These are phyloP conservation scores for Fusarium newnesense DNA, from an alignment of 2,329 filamentous ascomycete species.

Conservation along the genomic window DNA sequence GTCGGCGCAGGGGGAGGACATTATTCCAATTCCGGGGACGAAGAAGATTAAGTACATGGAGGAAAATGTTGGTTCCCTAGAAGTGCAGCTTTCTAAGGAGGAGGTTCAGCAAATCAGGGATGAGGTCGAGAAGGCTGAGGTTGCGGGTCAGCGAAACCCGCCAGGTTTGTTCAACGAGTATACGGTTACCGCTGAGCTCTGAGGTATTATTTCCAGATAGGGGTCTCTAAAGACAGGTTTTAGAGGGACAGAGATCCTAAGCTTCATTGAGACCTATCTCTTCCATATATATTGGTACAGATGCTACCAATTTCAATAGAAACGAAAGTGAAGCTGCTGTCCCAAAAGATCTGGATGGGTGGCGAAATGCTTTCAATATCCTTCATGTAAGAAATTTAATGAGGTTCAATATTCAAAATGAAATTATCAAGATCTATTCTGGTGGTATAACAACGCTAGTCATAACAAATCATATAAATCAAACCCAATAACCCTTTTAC, in stretches of 20 bases:
- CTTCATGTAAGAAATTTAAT: not conserved
- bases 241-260: too few species aligned
- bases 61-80: not conserved
- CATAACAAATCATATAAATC: slow-evolving; percentile 6
- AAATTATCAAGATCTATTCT: not conserved
- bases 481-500: not conserved
- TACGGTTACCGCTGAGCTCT: not conserved
- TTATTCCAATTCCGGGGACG: not conserved
- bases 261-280: too few species aligned
- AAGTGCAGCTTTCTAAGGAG: not conserved
- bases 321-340: not conserved
- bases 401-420: not conserved
- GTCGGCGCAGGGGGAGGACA: not conserved
- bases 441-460: slow-evolving; percentile 23
- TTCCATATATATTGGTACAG: too few species aligned
- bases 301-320: too few species aligned
- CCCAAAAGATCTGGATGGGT: not conserved
- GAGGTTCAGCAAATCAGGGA: not conserved
- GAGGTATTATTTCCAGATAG: not conserved
- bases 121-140: not conserved
- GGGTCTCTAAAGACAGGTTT: not conserved
- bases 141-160: not conserved
- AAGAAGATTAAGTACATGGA: slow-evolving; percentile 1
- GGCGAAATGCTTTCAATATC: not conserved
- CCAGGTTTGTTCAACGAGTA: not conserved